A percentile compares a stretch with the other conserved stretches of the same genome.
These are phyloP conservation scores for Cornus kousa DNA, from an alignment of 148 eudicot genomes.

Conservation along the genomic window DNA sequence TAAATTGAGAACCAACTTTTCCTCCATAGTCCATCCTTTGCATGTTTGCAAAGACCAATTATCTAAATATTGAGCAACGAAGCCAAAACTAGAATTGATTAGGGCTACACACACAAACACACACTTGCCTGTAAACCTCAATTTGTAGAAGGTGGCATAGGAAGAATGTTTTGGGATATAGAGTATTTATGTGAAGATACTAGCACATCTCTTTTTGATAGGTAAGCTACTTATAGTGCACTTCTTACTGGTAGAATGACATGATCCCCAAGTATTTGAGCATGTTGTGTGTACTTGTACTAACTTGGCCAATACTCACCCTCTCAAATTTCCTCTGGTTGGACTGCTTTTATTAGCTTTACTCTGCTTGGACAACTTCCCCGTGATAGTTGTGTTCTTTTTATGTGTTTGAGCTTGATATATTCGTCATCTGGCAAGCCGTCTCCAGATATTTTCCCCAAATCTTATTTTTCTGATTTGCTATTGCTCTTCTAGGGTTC, in stretches of 20 bases:
- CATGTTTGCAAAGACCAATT: no score
- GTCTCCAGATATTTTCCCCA: neutral
- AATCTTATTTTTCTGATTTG: neutral
- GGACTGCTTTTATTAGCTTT: neutral
- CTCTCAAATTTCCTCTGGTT: neutral
- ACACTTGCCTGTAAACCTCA: no score
- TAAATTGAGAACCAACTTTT: no score
- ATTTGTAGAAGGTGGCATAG: no score
- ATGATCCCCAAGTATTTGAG: neutral
- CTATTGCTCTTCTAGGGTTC: slow-evolving; percentile 43
- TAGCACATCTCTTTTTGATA: no score
- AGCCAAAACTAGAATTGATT: no score
- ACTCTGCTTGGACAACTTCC: neutral
- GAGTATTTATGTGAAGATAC: neutral
- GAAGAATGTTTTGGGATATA: neutral
- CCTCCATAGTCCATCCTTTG: no score
- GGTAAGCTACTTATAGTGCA: neutral
- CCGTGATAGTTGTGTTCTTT: neutral
- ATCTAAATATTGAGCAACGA: no score
- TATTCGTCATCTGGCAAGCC: neutral
- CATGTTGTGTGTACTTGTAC: neutral
- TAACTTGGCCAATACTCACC: neutral
- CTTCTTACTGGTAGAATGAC: neutral
- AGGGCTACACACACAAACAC: no score
- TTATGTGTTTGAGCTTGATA: neutral